Conservation (phyloP, 106 monocot species). For the Acorus gramineus region DNA sequence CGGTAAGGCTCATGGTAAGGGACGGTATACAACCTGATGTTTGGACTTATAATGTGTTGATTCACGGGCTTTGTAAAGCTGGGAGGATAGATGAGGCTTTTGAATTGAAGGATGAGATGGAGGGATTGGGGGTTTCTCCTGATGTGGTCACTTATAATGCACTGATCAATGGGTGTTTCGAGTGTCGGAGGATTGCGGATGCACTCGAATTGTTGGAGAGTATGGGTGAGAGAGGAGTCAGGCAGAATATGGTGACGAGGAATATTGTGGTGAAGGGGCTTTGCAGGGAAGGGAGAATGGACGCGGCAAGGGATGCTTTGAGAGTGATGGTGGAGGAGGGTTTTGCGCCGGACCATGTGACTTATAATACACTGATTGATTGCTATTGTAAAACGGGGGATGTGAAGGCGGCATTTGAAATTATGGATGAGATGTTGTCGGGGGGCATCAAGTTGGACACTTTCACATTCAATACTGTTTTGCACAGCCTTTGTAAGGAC, state of each 20-base stretch:
- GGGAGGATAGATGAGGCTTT: constrained; percentile 65
- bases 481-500: constrained; percentile 60
- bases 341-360: constrained; percentile 46
- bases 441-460: constrained; percentile 80
- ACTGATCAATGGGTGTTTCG: constrained; percentile 64
- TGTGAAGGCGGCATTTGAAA: constrained; percentile 21
- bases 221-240: constrained; percentile 52
- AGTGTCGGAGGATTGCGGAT: constrained; percentile 20
- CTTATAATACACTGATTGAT: constrained; percentile 85
- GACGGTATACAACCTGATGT: constrained; percentile 53
- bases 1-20: constrained; percentile 58
- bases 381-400: constrained; percentile 46
- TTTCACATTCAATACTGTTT: constrained; percentile 68
- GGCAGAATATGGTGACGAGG: constrained; percentile 39
- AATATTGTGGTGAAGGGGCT: constrained; percentile 70
- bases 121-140: constrained; percentile 31
- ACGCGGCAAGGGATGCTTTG: constrained; percentile 47
- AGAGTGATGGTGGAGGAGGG: constrained; percentile 73
- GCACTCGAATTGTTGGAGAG: constrained; percentile 54
- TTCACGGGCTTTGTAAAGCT: constrained; percentile 57
- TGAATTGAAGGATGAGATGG: constrained; percentile 62
- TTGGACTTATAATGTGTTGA: constrained; percentile 75
- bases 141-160: constrained; percentile 78
- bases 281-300: constrained; percentile 66
- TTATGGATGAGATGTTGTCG: constrained; percentile 60